Evolutionary conservation across 768 basidiomycete species (phyloP), one percentile per base, ranked within the genome.

Genomic region (Russula griseocarnosa): DNA sequence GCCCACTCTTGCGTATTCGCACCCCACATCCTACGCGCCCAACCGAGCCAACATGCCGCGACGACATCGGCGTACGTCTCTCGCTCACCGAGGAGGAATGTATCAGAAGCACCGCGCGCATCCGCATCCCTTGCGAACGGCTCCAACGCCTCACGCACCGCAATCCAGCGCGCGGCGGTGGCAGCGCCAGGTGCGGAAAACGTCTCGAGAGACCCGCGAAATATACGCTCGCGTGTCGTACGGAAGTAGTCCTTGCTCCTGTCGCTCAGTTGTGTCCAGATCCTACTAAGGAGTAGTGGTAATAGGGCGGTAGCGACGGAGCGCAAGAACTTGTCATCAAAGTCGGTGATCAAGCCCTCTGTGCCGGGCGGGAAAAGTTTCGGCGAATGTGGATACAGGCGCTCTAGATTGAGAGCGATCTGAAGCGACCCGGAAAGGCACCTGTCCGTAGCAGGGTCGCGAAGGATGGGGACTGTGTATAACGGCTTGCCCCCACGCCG

Each of bases 351-450:
- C 77, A 71, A 36, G 0, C 69, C 54, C n/a, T 65, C 59, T 4
- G 62, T 54, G 26, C 53, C 3, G 61, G 59, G 22, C 0, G 76
- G 78, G 63, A 81, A 70, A n/a, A 82, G 67, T 14, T 57, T 64
- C 0, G 77, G 78, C 1, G 76, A 73, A 42, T 75, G 70, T 0
- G 82, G 79, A 62, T 83, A 82, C 0, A 75, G 73, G 1, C 71
- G 71, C 58, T 83, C 82, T 46, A 84, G 74, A 68, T 82, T 81
- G 14, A 73, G 66, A 3, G 79, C 81, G 56, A 85, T 84, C 32
- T 67, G 69, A 55, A 74, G 66, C 0, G 82, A 82, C 24, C 82
- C 79, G 9, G 76, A 56, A 16, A 83, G 34, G 7, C 70, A 59
- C 2, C 66, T 60, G 5, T 72, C 73, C 3, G 78, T 79, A 18